Base-by-base conservation (phyloP, 805 yeast species). In the Candida endomychidarum region DNA sequence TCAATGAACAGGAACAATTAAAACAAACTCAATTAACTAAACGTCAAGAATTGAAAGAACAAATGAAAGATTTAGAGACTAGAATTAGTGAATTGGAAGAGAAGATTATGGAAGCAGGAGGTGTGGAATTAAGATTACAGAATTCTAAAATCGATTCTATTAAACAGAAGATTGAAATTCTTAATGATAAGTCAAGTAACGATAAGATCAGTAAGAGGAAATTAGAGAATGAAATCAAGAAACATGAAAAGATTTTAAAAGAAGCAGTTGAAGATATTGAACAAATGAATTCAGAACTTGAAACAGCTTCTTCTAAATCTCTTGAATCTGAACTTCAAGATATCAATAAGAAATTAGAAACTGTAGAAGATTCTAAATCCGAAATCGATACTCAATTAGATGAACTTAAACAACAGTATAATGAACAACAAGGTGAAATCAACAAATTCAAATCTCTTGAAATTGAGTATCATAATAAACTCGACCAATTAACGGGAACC, bases 31-130 rank as follows among this genome's bases (percentile, higher is more conserved):
- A 63, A 20, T 31, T 37, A 1, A 21, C 26, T 8, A 55, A 52
- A 11, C 53, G 51, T 33, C 47, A 50, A 1, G 51, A 48, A 3
- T 57, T 89, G 6, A 72, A 78, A 52, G 63, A 65, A 2, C 78
- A 77, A 48, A 78, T 89, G 48, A 61, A 66, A 19, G 78, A 74
- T 22, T 60, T 77, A 29, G 86, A 79, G 55, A 53, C 60, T 5
- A 69, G 75, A 42, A 84, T 93, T 28, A 69, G 72, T 9, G 69
- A 51, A 0, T 63, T 90, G 3, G 90, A 88, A 49, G 86, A 82
- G 41, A 75, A 81, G 54, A 87, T 93, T 27, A 79, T 90, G 86
- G 82, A 85, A 36, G 83, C 87, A 39, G 99, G 99, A 39, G 99
- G 99, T 45, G 82, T 86, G 7, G 80, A 80, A 46, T 69, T 93